phyloP scores from a whole-genome alignment of 192 early-diverging fungal species.

The Backusella tuberculispora region DNA sequence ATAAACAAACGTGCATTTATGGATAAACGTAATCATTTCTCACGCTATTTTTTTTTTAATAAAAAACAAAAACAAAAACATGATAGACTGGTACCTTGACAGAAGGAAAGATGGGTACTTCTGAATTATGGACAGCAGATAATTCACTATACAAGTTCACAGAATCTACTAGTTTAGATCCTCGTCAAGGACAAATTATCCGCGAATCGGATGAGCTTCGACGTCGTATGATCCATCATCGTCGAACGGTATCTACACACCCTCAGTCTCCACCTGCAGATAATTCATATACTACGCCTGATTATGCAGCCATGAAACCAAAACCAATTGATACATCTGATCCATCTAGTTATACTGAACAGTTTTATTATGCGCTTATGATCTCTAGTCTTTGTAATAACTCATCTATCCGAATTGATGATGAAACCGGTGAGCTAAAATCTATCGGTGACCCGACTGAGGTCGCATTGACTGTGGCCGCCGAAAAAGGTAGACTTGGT shows the following conservation, averaged over 20 bases:
- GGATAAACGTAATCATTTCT: neutral
- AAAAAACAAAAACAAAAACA: too few relatives aligned
- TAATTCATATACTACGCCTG: neutral
- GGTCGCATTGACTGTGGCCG: conserved; percentile 86
- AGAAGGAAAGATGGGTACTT: conserved; percentile 95
- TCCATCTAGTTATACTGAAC: neutral
- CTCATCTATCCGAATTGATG: conserved; percentile 59
- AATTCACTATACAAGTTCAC: conserved; percentile 67
- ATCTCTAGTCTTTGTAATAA: conserved; percentile 88
- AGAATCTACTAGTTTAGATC: conserved; percentile 57
- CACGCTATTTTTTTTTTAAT: neutral
- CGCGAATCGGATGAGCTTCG: conserved; percentile 26
- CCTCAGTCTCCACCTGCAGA: neutral
- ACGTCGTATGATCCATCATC: conserved; percentile 36
- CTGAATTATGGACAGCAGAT: conserved; percentile 82
- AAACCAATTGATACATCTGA: conserved; percentile 24
- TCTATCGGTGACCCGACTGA: conserved; percentile 94
- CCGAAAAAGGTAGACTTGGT: conserved; percentile 80
- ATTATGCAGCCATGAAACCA: conserved; percentile 28
- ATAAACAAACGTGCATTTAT: conserved; percentile 72
- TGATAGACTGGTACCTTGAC: conserved; percentile 83
- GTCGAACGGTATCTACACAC: conserved; percentile 34
- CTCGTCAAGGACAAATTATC: conserved; percentile 43
- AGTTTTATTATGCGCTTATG: conserved; percentile 59
- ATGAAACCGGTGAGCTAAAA: conserved; percentile 57